Evolutionary conservation across 805 yeast genomes (phyloP).

Genomic region (Cyberlindnera maritima): DNA sequence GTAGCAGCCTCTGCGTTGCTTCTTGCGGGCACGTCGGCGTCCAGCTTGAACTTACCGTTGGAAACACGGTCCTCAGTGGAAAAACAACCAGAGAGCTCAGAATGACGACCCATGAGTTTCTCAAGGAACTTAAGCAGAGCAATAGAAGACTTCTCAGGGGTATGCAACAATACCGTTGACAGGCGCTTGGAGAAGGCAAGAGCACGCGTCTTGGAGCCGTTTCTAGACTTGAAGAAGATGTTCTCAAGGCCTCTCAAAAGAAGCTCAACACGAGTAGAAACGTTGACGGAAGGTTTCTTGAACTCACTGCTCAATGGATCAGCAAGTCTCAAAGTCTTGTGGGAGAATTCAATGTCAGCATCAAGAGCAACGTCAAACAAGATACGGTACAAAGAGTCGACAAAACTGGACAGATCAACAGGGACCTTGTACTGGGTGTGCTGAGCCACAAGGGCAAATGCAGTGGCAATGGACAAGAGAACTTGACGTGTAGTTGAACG

Average conservation of each 20-base stretch:
- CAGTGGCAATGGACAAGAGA: slow-evolving; percentile 80
- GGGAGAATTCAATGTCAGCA: slow-evolving; percentile 82
- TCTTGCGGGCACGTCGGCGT: slow-evolving; percentile 64
- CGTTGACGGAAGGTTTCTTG: slow-evolving; percentile 71
- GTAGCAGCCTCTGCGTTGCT: slow-evolving; percentile 86
- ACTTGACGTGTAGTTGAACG: slow-evolving; percentile 59
- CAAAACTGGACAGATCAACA: slow-evolving; percentile 78
- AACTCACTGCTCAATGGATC: slow-evolving; percentile 61
- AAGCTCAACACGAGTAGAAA: slow-evolving; percentile 86
- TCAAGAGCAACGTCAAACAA: slow-evolving; percentile 70
- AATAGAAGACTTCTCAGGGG: slow-evolving; percentile 85
- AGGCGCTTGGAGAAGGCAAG: slow-evolving; percentile 81
- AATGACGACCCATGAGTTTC: slow-evolving; percentile 67
- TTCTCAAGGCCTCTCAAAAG: slow-evolving; percentile 74
- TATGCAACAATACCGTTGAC: slow-evolving; percentile 60
- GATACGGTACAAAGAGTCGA: slow-evolving; percentile 68
- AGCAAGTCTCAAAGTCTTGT: slow-evolving; percentile 72
- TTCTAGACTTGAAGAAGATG: slow-evolving; percentile 72
- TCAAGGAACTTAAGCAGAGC: slow-evolving; percentile 78
- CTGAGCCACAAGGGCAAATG: slow-evolving; percentile 79
- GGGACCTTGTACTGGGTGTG: slow-evolving; percentile 70
- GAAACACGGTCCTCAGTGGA: slow-evolving; percentile 85
- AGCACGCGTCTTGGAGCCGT: slow-evolving; percentile 66
- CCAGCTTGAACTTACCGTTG: slow-evolving; percentile 73
- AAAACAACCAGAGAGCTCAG: slow-evolving; percentile 71